Evolutionary conservation across 2,329 filamentous ascomycete genomes (phyloP).

Genomic region (Rhinocladiella similis): DNA sequence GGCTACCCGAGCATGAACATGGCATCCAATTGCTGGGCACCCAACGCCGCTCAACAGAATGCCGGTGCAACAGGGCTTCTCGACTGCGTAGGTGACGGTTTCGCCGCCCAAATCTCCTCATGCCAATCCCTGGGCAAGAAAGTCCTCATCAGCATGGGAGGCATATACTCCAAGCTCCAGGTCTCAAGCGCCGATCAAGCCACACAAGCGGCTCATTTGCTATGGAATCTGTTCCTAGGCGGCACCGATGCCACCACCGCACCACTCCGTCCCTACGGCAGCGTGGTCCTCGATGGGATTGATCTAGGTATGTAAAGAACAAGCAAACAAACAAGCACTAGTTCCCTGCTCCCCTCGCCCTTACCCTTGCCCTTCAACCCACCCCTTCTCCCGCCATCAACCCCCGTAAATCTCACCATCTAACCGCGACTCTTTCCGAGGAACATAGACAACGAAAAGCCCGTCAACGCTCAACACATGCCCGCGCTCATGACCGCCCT

Average conservation of each 20-base stretch:
- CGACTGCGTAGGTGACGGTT: slow-evolving; percentile 27
- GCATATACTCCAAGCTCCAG: slow-evolving; percentile 42
- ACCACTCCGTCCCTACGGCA: slow-evolving; percentile 51
- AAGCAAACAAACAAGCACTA: slow-evolving; percentile 11
- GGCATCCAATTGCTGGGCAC: slow-evolving; percentile 30
- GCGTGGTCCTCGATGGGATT: slow-evolving; percentile 51
- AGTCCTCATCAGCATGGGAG: slow-evolving; percentile 51
- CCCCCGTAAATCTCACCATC: not conserved
- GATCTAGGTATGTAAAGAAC: slow-evolving; percentile 46
- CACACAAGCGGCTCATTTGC: slow-evolving; percentile 49
- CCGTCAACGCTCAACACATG: slow-evolving; percentile 6
- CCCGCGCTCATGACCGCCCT: slow-evolving; percentile 15
- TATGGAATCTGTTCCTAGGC: slow-evolving; percentile 54
- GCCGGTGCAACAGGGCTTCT: slow-evolving; percentile 30
- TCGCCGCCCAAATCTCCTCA: slow-evolving; percentile 26
- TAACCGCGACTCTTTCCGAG: not conserved
- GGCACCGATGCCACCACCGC: slow-evolving; percentile 33
- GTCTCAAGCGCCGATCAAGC: slow-evolving; percentile 44
- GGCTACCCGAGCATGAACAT: slow-evolving; percentile 31
- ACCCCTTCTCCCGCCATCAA: not conserved
- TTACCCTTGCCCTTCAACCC: not conserved
- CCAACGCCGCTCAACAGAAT: slow-evolving; percentile 18
- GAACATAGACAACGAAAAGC: slow-evolving; percentile 24
- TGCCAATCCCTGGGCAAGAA: slow-evolving; percentile 47
- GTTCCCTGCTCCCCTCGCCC: slow-evolving; percentile 27